These are phyloP conservation scores for Pseudevernia furfuracea DNA, from an alignment of 495 filamentous ascomycete genomes.

Conservation along the genomic window DNA sequence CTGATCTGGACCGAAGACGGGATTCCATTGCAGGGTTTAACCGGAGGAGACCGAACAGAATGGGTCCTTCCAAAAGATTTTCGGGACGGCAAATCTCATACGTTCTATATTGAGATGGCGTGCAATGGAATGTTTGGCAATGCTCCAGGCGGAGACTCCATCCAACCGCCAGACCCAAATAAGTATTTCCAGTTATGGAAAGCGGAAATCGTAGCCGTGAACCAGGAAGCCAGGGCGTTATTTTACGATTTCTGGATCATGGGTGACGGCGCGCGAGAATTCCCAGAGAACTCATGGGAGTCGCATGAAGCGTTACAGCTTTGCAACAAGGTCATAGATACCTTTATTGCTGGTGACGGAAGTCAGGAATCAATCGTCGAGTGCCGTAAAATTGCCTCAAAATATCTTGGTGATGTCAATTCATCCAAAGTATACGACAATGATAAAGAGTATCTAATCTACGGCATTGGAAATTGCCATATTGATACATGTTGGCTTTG, in stretches of 20 bases:
- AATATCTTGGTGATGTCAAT: conserved; percentile 76
- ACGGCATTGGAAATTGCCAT: conserved; percentile 89
- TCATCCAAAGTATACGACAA: conserved; percentile 76
- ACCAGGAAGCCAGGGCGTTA: conserved; percentile 72
- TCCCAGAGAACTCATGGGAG: conserved; percentile 74
- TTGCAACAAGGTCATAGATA: conserved; percentile 79
- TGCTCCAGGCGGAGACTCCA: conserved; percentile 71
- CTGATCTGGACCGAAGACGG: conserved; percentile 85
- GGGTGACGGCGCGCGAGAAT: conserved; percentile 76
- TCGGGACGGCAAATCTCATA: conserved; percentile 77
- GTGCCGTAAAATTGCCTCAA: conserved; percentile 70
- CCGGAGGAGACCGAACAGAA: conserved; percentile 83
- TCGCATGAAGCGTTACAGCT: conserved; percentile 76
- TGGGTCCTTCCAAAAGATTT: conserved; percentile 79
- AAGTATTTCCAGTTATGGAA: conserved; percentile 64
- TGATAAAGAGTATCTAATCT: conserved; percentile 65
- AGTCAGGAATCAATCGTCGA: conserved; percentile 67
- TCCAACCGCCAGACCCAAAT: conserved; percentile 81
- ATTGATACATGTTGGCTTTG: conserved; percentile 98
- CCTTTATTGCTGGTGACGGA: conserved; percentile 70
- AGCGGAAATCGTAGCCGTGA: conserved; percentile 86
- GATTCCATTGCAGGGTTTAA: conserved; percentile 82
- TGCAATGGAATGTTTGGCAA: conserved; percentile 99
- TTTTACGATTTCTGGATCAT: conserved; percentile 95
- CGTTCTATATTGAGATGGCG: conserved; percentile 94